These are phyloP conservation scores for Plantago coronopus DNA, from an alignment of 305 asterid species.

Conservation along the genomic window DNA sequence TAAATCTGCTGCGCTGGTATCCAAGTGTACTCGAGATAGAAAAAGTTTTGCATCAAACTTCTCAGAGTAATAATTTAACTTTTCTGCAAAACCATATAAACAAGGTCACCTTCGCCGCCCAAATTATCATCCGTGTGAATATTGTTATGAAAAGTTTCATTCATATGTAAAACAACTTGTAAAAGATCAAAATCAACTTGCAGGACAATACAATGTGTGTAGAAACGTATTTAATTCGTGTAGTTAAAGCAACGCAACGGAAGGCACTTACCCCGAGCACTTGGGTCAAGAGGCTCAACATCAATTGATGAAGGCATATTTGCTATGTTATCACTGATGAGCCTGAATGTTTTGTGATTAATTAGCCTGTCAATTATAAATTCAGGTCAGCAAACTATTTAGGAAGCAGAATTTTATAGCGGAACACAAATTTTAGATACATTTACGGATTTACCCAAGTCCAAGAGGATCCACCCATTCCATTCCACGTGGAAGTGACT, in stretches of 20 bases:
- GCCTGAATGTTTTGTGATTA: slow-evolving; percentile 79
- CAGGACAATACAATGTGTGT: background rate
- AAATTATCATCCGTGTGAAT: slow-evolving; percentile 13
- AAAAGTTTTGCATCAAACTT: slow-evolving; percentile 82
- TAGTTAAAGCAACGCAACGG: slow-evolving; percentile 9
- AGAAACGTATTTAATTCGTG: slow-evolving; percentile 17
- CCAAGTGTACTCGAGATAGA: slow-evolving; percentile 82
- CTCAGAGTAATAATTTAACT: slow-evolving; percentile 82
- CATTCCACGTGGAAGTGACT: slow-evolving; percentile 97
- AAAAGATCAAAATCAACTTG: slow-evolving; percentile 9
- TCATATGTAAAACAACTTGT: background rate
- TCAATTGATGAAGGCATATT: slow-evolving; percentile 54
- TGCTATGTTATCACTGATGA: slow-evolving; percentile 73
- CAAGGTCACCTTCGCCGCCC: slow-evolving; percentile 19
- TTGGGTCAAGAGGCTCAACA: slow-evolving; percentile 74
- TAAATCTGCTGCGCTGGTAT: slow-evolving; percentile 82
- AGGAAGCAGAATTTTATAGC: slow-evolving; percentile 19
- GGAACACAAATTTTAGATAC: slow-evolving; percentile 16
- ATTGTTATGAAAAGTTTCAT: background rate
- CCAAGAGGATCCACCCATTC: slow-evolving; percentile 98
- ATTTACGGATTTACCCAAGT: slow-evolving; percentile 75
- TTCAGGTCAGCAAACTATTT: slow-evolving; percentile 29
- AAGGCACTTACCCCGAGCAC: slow-evolving; percentile 63
- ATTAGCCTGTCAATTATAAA: slow-evolving; percentile 58
- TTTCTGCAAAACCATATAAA: slow-evolving; percentile 60